Evolutionary conservation across 208 protist species (phyloP), one percentile per base, ranked within the genome.

Genomic region (Trypanosoma platydactyli): DNA sequence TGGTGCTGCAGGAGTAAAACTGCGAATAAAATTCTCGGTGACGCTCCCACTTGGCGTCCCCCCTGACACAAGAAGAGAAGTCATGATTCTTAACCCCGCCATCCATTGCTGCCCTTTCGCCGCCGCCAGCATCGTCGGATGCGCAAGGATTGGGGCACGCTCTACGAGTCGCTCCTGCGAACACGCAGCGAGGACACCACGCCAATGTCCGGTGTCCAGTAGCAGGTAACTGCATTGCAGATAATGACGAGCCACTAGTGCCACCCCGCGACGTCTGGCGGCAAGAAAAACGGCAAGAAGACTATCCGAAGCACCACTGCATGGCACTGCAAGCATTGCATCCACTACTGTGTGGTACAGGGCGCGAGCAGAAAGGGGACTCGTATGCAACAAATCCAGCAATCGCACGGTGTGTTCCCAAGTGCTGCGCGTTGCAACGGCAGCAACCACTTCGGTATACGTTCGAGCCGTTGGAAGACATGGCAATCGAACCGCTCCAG

Each of bases 401-500:
- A 93, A 60, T 13, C 60, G 62, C 24, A 87, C 77, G 18, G 59
- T 68, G 1, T 76, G 52, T 7, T 57, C 60, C 77, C 83, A 88
- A 11, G 77, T 83, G 5, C 81, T 74, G 38, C 70, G 61, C 3
- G 46, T 78, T 5, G 84, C 51, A 1, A 73, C 70, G 20, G 81
- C 67, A 11, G 67, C 35, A 18, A 94, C 70, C 18, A 86, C 73
- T 25, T 79, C 54, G 20, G 73, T 74, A 50, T 94, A 94, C 29
- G 88, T 91, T 25, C 84, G 72, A 30, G 82, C 46, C 1, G 84
- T 80, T 2, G 88, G 88, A 27, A 89, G 79, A 48, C 80, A 88
- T 38, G 62, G 64, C 29, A 89, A 76, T 22, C 67, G 52, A 3
- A 88, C 41, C 5, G 88, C 80, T 18, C 88, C 88, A 1, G 70